phyloP scores from a whole-genome alignment of 768 basidiomycete genomes.

The Filobasidium floriforme region DNA sequence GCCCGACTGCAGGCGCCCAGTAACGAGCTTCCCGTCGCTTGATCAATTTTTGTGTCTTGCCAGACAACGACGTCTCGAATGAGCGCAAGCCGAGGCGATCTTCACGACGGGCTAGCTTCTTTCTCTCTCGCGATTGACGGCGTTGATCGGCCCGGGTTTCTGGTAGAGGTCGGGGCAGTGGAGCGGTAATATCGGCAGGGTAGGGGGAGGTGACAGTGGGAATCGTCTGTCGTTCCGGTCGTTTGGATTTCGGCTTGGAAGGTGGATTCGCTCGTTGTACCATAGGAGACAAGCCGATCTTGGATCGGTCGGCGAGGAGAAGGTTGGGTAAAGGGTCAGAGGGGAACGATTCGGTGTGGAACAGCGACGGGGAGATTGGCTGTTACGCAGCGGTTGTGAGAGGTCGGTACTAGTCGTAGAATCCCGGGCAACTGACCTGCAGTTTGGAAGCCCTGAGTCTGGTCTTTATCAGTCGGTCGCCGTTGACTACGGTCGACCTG shows the following conservation, averaged over 20 bases:
- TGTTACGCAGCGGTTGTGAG: background rate
- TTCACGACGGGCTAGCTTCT: background rate
- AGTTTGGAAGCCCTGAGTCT: background rate
- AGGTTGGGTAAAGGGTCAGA: background rate
- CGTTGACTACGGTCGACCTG: slow-evolving; percentile 9
- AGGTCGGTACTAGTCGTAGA: background rate
- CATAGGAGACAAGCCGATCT: background rate
- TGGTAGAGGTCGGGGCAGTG: background rate
- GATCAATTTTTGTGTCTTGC: background rate
- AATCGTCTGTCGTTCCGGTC: background rate
- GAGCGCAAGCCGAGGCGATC: background rate
- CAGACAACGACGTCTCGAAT: background rate
- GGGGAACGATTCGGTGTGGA: background rate
- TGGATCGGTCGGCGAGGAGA: background rate
- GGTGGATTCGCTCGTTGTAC: background rate
- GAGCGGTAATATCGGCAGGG: background rate
- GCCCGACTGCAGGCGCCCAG: slow-evolving; percentile 1
- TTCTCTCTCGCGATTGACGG: background rate
- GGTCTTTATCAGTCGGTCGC: background rate
- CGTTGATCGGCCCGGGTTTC: background rate
- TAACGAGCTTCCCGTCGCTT: background rate
- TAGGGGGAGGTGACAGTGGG: background rate
- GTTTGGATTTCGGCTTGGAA: background rate
- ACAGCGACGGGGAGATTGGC: background rate
- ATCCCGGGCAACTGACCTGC: background rate